Base-by-base conservation (phyloP, 768 basidiomycete species). In the Suillus cothurnatus region DNA sequence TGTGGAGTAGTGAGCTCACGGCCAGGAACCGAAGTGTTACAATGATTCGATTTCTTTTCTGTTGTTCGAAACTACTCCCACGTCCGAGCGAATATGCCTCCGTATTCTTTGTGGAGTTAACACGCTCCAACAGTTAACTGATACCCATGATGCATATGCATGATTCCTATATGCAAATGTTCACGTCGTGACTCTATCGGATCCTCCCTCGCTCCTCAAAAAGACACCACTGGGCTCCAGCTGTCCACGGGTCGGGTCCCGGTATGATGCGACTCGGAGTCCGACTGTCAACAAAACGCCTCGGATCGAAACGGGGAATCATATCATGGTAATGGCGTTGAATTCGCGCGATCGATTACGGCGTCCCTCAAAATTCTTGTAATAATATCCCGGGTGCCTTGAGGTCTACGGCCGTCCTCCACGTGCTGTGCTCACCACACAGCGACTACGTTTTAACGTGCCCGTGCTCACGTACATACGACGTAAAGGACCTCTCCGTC, bases 271-370 rank as follows among this genome's bases (percentile, higher is more conserved):
- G 28, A 28, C 26, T 26, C 12, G 2, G n/a, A n/a, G n/a, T n/a
- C n/a, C n/a, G n/a, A 45, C n/a, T 45, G 45, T 26, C 23, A 23
- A 8, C 50, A 21, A 34, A 55, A 55, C 6, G 53, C 55, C 55
- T 57, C 55, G 55, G 55, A 57, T 57, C 55, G 55, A 23, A 57
- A 14, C n/a, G 31, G n/a, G 32, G 55, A 21, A 55, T 34, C 28
- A n/a, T 55, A 15, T n/a, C n/a, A n/a, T n/a, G n/a, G 49, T 41
- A 45, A 28, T 52, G 26, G 15, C 49, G 8, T 8, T 17, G 9
- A 55, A 31, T 55, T 55, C 31, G 53, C 31, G 31, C 11, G 32
- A 36, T 36, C 12, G 34, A 36, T 56, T 14, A 8, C 6, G 34
- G 14, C 4, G 34, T 56, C 36, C 34, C 14, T 36, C n/a, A 7